A percentile compares a stretch with the other conserved stretches of the same genome.
These are phyloP conservation scores for Trypanosomatidae sp. DNA, from an alignment of 208 protist species.

Conservation along the genomic window DNA sequence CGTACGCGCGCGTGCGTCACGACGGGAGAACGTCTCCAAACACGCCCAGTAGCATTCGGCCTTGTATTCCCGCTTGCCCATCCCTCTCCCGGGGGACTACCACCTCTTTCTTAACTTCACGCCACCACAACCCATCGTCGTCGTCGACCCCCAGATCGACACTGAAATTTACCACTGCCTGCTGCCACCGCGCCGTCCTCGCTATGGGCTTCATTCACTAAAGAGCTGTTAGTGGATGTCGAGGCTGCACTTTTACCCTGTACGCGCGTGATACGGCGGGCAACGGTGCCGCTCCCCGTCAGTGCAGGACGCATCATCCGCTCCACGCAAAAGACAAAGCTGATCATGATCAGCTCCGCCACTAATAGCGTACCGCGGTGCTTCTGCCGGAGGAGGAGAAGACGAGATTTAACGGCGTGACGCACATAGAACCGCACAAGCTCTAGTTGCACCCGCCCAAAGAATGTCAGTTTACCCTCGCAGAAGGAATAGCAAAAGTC, in stretches of 20 bases:
- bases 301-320: constrained; percentile 10
- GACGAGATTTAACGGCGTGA: constrained; percentile 23
- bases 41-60: background rate
- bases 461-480: constrained; percentile 30
- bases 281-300: background rate
- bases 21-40: background rate
- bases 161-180: constrained; percentile 5
- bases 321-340: constrained; percentile 20
- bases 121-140: constrained; percentile 6
- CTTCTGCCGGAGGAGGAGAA: constrained; percentile 10
- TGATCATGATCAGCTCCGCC: constrained; percentile 25
- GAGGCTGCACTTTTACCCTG: background rate
- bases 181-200: background rate
- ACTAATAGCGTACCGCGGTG: constrained; percentile 22
- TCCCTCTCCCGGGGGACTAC: background rate
- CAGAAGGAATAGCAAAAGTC: constrained; percentile 43
- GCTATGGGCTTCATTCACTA: background rate
- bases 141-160: constrained; percentile 6
- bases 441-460: constrained; percentile 17
- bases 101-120: background rate
- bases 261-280: background rate
- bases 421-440: constrained; percentile 24
- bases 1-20: background rate
- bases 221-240: background rate
- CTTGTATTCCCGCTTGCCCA: background rate